These are phyloP conservation scores for Geotrichum aggregatum DNA, from an alignment of 1,139 yeast genomes.

Conservation along the genomic window DNA sequence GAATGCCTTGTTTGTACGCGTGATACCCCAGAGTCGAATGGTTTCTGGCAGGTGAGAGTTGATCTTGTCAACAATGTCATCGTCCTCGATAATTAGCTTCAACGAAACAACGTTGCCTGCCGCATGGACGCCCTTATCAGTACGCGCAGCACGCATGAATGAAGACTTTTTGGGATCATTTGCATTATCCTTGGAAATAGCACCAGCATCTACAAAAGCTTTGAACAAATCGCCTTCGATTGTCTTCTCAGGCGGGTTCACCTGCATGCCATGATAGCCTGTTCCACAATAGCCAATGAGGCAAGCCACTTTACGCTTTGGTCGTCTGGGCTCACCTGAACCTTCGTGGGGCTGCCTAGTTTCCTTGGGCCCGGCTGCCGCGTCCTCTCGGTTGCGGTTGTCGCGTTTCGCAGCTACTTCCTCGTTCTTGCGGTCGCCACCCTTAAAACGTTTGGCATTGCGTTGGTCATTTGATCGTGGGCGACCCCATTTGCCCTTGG, in stretches of 20 bases:
- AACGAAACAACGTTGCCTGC: conserved; percentile 92
- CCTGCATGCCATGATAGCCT: conserved; percentile 97
- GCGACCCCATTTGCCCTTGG: conserved; percentile 23
- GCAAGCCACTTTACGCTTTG: conserved; percentile 86
- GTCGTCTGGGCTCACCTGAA: conserved; percentile 52
- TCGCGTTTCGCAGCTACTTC: conserved; percentile 19
- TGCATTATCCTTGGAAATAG: conserved; percentile 82
- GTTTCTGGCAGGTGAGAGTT: conserved; percentile 75
- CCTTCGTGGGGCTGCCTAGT: conserved; percentile 14
- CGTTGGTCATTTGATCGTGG: conserved; percentile 23
- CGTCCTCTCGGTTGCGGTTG: conserved; percentile 19
- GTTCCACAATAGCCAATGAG: conserved; percentile 97
- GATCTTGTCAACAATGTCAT: conserved; percentile 67
- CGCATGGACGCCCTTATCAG: conserved; percentile 98
- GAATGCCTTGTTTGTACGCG: conserved; percentile 82
- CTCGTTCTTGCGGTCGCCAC: conserved; percentile 16
- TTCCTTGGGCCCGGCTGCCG: conserved; percentile 10
- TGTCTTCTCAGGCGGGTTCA: conserved; percentile 84
- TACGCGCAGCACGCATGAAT: conserved; percentile 93
- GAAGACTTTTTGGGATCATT: conserved; percentile 86
- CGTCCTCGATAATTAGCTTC: conserved; percentile 84
- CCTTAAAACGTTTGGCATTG: conserved; percentile 20
- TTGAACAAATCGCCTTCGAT: conserved; percentile 87
- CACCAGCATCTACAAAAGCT: conserved; percentile 86
- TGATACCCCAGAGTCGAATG: conserved; percentile 89